Conservation (phyloP, 257 asterid species). For the Cinchona pubescens region DNA sequence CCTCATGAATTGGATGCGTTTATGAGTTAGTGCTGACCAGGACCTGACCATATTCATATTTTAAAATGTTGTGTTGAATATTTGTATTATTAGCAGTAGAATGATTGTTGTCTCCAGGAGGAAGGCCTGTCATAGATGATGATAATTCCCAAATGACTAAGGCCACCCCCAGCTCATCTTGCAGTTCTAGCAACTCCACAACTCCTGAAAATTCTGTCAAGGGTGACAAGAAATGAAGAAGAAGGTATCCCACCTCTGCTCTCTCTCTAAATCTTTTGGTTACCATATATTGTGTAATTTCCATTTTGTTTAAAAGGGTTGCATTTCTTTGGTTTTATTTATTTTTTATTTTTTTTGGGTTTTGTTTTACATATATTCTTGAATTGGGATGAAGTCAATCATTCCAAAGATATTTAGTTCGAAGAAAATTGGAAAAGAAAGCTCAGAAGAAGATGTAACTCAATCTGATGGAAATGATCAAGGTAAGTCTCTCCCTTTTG, state of each 20-base stretch:
- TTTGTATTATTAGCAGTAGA: slow-evolving; percentile 24
- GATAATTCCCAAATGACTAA: slow-evolving; percentile 33
- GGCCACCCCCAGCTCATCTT: slow-evolving; percentile 30
- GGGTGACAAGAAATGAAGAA: slow-evolving; percentile 54
- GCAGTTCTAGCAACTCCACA: slow-evolving; percentile 34
- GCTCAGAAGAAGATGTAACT: slow-evolving; percentile 50
- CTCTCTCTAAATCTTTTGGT: too few relatives aligned
- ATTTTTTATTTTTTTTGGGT: not conserved
- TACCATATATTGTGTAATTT: too few relatives aligned
- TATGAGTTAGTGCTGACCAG: slow-evolving; percentile 1
- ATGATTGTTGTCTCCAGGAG: slow-evolving; percentile 42
- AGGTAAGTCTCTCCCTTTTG: slow-evolving; percentile 33
- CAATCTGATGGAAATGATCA: slow-evolving; percentile 39
- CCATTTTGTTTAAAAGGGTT: not conserved
- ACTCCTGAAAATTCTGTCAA: slow-evolving; percentile 48
- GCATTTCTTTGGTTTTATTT: not conserved
- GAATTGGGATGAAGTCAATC: slow-evolving; percentile 40
- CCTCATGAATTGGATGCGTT: not conserved
- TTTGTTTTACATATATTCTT: not conserved
- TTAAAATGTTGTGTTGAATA: not conserved
- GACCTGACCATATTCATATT: not conserved
- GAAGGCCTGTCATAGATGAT: slow-evolving; percentile 26
- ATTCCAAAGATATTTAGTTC: slow-evolving; percentile 64
- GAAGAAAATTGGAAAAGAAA: slow-evolving; percentile 45
- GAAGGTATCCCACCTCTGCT: slow-evolving; percentile 42